Evolutionary conservation across 768 basidiomycete species (phyloP).

Genomic region (Mycena leptocephala): DNA sequence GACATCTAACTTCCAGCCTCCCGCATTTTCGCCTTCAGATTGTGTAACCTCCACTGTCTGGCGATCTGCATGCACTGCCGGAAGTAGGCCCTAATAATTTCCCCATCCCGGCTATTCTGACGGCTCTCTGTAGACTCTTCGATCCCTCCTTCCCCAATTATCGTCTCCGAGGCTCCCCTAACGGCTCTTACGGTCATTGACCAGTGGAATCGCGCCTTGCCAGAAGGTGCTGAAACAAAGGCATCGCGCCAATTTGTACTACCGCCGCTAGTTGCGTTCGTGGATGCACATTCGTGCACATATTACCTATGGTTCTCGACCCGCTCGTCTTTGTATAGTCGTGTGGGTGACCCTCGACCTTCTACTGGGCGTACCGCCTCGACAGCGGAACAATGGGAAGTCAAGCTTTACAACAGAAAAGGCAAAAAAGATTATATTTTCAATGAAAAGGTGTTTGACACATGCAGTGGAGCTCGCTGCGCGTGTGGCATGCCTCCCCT

Average conservation of each 20-base stretch:
- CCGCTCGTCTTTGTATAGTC: conserved; percentile 14
- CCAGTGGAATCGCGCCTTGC: conserved; percentile 14
- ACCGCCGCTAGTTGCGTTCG: conserved; percentile 20
- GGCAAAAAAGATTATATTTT: neutral
- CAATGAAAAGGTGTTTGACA: neutral
- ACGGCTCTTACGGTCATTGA: conserved; percentile 6
- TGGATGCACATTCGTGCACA: conserved; percentile 22
- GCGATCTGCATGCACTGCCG: neutral
- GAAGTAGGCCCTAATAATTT: neutral
- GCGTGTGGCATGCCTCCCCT: conserved; percentile 17
- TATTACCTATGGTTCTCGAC: conserved; percentile 28
- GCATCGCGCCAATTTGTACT: neutral
- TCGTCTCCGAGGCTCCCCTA: neutral
- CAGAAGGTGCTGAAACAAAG: neutral
- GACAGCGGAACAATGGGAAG: conserved; percentile 22
- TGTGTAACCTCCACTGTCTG: neutral
- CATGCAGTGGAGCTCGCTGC: neutral
- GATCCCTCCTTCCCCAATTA: neutral
- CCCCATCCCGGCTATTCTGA: neutral
- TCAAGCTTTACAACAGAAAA: conserved; percentile 23
- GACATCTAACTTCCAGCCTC: neutral
- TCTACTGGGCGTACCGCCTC: neutral
- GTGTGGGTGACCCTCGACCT: neutral
- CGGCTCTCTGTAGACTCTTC: neutral
- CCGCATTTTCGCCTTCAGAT: neutral